Evolutionary conservation across 2,329 filamentous ascomycete species (phyloP), one percentile per base, ranked within the genome.

Genomic region (Lachnellula suecica): DNA sequence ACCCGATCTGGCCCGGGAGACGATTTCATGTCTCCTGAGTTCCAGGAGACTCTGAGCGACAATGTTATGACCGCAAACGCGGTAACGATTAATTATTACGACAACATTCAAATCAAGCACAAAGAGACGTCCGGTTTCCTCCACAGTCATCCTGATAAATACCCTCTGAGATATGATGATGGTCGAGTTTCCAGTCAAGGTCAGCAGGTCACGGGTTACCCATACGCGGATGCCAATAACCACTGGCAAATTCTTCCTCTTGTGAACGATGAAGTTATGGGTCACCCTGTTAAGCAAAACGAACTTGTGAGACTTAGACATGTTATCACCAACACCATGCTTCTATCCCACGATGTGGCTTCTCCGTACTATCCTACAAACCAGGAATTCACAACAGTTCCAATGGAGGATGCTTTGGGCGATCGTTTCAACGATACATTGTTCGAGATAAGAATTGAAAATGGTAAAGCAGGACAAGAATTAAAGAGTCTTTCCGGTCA

Each of bases 141-240:
- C 20, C 94, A 99, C 79, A 97, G 92, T 68, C 94, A 99, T 72
- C 77, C 83, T 5, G 91, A 96, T 59, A 81, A 73, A 52, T 99
- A 99, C 70, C 94, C 94, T 47, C 82, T 99, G 31, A 87, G 94
- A 63, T 99, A 99, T 69, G 94, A 99, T 47, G 94, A 99, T 71
- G 94, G 94, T 35, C 89, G 94, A 69, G 91, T 99, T 63, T 97
- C 94, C 43, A 96, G 91, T 69, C 94, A 99, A 74, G 89, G 94
- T 54, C 94, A 99, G 74, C 94, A 99, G 73, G 91, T 99, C 31
- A 99, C 94, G 20, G 94, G 94, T 47, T 99, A 99, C 68, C 94
- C 94, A 2, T 94, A 90, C 79, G 96, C 97, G 61, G 94, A 99
- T 69, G 97, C 93, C 66, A 99, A 99, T 81, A 99, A 99, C 76